Evolutionary conservation across 768 basidiomycete genomes (phyloP).

Genomic region (Tephrocybe sp.): DNA sequence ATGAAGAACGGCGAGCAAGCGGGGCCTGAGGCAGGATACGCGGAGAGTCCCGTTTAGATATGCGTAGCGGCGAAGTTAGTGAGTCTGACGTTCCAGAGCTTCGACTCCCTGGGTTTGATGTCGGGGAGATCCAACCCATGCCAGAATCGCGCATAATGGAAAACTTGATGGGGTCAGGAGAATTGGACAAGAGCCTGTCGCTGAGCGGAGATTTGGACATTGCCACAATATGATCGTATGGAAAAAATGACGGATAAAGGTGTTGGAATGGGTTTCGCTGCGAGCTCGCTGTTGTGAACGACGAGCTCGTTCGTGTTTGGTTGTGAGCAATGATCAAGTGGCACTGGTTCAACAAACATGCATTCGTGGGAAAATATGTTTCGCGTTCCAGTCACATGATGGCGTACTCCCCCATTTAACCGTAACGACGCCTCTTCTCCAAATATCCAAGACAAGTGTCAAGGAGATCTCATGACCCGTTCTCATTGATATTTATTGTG

Average conservation of each 20-base stretch:
- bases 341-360: constrained; percentile 39
- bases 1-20: constrained; percentile 71
- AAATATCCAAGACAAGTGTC: too few species aligned
- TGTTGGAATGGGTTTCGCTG: background rate
- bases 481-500: background rate
- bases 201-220: constrained; percentile 51
- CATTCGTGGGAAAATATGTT: constrained; percentile 33
- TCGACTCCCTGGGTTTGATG: constrained; percentile 30
- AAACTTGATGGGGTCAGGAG: constrained; percentile 61
- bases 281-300: constrained; percentile 15
- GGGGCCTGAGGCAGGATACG: constrained; percentile 38
- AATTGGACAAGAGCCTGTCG: constrained; percentile 60
- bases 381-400: constrained; percentile 35
- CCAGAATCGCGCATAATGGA: constrained; percentile 63
- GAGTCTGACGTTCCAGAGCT: constrained; percentile 32
- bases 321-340: constrained; percentile 17
- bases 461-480: background rate
- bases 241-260: constrained; percentile 7
- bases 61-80: constrained; percentile 66
- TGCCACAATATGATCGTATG: constrained; percentile 5
- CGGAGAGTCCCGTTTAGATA: constrained; percentile 65
- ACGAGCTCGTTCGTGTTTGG: constrained; percentile 14
- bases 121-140: constrained; percentile 58
- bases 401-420: constrained; percentile 19
- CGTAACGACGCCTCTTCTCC: background rate